Percentiles rank a stretch among this genome's conserved stretches.
phyloP scores from a whole-genome alignment of 768 basidiomycete genomes.

The Boletus pseudo-olivaceus region DNA sequence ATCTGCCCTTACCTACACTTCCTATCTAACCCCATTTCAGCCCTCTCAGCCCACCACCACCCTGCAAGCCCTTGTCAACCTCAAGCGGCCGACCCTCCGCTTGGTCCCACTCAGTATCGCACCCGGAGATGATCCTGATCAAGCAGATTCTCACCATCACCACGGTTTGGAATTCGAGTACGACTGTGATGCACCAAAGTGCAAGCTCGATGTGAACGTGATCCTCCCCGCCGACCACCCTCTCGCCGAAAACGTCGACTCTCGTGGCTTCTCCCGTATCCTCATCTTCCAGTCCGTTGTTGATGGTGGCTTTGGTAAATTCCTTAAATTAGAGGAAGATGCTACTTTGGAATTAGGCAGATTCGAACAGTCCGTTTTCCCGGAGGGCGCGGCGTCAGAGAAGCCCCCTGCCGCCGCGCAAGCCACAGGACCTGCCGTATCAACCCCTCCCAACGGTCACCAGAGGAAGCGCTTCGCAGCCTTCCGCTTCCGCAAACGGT shows the following conservation, averaged over 20 bases:
- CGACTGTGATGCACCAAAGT: slow-evolving; percentile 86
- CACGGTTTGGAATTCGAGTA: slow-evolving; percentile 89
- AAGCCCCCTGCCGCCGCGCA: slow-evolving; percentile 10
- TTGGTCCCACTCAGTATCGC: slow-evolving; percentile 59
- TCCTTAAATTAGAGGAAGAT: slow-evolving; percentile 71
- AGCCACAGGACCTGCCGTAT: slow-evolving; percentile 9
- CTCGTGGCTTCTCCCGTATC: slow-evolving; percentile 27
- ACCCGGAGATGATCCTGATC: slow-evolving; percentile 43
- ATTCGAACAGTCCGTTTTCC: slow-evolving; percentile 46
- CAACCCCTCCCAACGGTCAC: slow-evolving; percentile 19
- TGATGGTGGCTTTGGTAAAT: slow-evolving; percentile 79
- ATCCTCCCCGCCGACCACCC: slow-evolving; percentile 64
- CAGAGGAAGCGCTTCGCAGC: slow-evolving; percentile 58
- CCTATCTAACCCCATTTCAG: slow-evolving; percentile 35
- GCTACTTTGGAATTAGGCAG: slow-evolving; percentile 76
- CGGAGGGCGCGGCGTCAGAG: slow-evolving; percentile 8
- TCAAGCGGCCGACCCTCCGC: slow-evolving; percentile 84
- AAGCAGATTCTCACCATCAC: slow-evolving; percentile 51
- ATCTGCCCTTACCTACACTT: not conserved
- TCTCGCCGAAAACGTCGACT: slow-evolving; percentile 41
- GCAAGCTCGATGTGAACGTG: slow-evolving; percentile 75
- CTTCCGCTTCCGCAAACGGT: slow-evolving; percentile 64
- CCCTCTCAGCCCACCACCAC: slow-evolving; percentile 85
- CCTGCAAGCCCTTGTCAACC: slow-evolving; percentile 89
- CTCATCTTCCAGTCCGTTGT: slow-evolving; percentile 48